A percentile compares a stretch with the other conserved stretches of the same genome.
Conservation (phyloP, 176 grass and related monocot species). For the Themeda triandra region DNA sequence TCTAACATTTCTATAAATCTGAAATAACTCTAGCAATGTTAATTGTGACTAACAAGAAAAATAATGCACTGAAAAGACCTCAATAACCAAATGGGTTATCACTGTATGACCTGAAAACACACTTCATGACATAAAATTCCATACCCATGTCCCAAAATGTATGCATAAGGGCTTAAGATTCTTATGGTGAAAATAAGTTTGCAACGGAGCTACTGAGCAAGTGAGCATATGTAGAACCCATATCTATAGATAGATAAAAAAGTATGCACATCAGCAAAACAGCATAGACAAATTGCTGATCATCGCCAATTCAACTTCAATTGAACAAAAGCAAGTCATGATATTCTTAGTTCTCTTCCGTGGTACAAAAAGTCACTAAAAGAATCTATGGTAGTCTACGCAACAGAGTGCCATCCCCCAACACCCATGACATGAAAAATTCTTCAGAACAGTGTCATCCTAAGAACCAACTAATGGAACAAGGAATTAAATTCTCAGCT, state of each 20-base stretch:
- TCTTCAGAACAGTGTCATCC: slow-evolving; percentile 32
- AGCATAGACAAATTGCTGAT: slow-evolving; percentile 19
- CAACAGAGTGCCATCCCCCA: slow-evolving; percentile 30
- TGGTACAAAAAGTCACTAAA: slow-evolving; percentile 51
- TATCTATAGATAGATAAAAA: slow-evolving; percentile 14
- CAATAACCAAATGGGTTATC: not conserved
- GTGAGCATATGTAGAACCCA: not conserved
- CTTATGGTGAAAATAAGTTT: not conserved
- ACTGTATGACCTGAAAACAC: not conserved
- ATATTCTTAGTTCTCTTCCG: slow-evolving; percentile 43
- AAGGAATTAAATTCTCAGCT: slow-evolving; percentile 25
- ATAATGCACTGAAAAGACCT: not conserved
- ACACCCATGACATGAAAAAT: slow-evolving; percentile 22
- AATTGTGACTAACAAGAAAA: slow-evolving; percentile 3
- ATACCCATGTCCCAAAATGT: not conserved
- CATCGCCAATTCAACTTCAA: slow-evolving; percentile 38
- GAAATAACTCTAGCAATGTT: not conserved
- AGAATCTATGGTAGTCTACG: slow-evolving; percentile 45
- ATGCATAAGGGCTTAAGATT: slow-evolving; percentile 1
- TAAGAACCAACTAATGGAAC: slow-evolving; percentile 42
- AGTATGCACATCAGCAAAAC: slow-evolving; percentile 9
- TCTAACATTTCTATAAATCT: not conserved
- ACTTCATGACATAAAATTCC: not conserved
- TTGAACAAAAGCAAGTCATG: slow-evolving; percentile 42
- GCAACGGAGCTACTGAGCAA: not conserved